Evolutionary conservation across 2,329 filamentous ascomycete species (phyloP).

Genomic region (Dichotomopilus funicola): DNA sequence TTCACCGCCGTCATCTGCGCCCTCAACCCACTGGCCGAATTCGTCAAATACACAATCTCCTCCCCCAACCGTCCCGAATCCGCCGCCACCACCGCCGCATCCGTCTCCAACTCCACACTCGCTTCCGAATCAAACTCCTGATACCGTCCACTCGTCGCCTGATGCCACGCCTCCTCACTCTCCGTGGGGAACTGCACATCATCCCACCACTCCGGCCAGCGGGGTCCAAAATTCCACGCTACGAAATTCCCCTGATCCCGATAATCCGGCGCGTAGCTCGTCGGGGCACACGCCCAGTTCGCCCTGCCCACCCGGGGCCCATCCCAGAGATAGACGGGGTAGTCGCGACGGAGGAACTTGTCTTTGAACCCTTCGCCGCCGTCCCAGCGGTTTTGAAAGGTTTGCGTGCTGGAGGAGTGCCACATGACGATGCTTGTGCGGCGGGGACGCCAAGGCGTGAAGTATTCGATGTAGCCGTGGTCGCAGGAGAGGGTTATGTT

Average conservation of each 20-base stretch:
- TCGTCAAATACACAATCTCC: constrained; percentile 30
- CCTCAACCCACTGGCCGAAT: constrained; percentile 31
- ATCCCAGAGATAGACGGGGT: constrained; percentile 35
- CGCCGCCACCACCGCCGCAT: constrained; percentile 30
- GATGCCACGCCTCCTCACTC: constrained; percentile 30
- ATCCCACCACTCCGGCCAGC: constrained; percentile 28
- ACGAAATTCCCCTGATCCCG: constrained; percentile 31
- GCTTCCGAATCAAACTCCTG: constrained; percentile 30
- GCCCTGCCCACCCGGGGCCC: constrained; percentile 32
- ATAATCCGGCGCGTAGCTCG: constrained; percentile 27
- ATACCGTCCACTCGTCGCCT: constrained; percentile 31
- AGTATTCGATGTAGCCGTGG: constrained; percentile 36
- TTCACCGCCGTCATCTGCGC: constrained; percentile 30
- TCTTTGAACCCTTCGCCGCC: constrained; percentile 36
- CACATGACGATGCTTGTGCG: constrained; percentile 33
- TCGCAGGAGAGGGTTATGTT: constrained; percentile 32
- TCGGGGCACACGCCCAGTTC: constrained; percentile 32
- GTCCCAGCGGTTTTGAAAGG: constrained; percentile 34
- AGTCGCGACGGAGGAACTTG: constrained; percentile 32
- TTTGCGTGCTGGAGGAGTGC: constrained; percentile 34
- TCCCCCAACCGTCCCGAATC: constrained; percentile 29
- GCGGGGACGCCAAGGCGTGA: constrained; percentile 30
- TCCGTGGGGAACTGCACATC: constrained; percentile 31
- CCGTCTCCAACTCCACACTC: constrained; percentile 30
- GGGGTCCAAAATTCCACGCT: constrained; percentile 33